A percentile compares a stretch with the other conserved stretches of the same genome.
phyloP scores from a whole-genome alignment of 2,329 filamentous ascomycete species.

The Simplicillium aogashimaense region DNA sequence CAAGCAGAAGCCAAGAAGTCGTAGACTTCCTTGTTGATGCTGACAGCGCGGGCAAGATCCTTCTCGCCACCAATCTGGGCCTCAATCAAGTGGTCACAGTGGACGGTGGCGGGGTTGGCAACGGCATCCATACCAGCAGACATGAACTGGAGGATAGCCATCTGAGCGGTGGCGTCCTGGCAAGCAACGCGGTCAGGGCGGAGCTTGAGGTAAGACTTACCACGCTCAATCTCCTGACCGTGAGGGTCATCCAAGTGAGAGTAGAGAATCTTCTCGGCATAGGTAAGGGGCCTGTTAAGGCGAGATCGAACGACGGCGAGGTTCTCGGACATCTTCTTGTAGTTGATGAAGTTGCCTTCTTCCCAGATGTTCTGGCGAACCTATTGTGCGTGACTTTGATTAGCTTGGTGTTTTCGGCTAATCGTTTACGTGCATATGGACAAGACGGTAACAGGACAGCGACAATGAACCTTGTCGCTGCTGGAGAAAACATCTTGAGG shows the following conservation, averaged over 20 bases:
- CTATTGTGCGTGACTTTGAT: slow-evolving; percentile 19
- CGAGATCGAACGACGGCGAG: slow-evolving; percentile 79
- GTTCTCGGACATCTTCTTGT: slow-evolving; percentile 99
- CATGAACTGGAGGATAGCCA: slow-evolving; percentile 99
- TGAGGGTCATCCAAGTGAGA: slow-evolving; percentile 97
- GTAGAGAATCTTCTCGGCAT: slow-evolving; percentile 97
- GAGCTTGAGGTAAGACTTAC: slow-evolving; percentile 90
- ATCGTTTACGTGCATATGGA: neutral
- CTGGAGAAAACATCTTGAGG: neutral
- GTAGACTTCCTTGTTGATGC: slow-evolving; percentile 99
- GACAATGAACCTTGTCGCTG: neutral
- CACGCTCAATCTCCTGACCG: slow-evolving; percentile 91
- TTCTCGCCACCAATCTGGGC: slow-evolving; percentile 87
- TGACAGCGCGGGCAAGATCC: slow-evolving; percentile 83
- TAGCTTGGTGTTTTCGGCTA: neutral
- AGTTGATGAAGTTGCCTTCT: slow-evolving; percentile 96
- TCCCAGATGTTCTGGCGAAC: slow-evolving; percentile 96
- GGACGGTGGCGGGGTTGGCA: slow-evolving; percentile 88
- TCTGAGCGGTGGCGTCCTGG: slow-evolving; percentile 98
- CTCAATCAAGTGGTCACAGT: slow-evolving; percentile 99
- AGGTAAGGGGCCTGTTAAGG: slow-evolving; percentile 88
- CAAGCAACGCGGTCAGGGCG: slow-evolving; percentile 96
- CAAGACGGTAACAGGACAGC: neutral
- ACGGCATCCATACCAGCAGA: slow-evolving; percentile 93
- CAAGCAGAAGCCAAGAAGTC: slow-evolving; percentile 90